Conservation (phyloP, 768 basidiomycete species). For the Lyophyllum shimeji region DNA sequence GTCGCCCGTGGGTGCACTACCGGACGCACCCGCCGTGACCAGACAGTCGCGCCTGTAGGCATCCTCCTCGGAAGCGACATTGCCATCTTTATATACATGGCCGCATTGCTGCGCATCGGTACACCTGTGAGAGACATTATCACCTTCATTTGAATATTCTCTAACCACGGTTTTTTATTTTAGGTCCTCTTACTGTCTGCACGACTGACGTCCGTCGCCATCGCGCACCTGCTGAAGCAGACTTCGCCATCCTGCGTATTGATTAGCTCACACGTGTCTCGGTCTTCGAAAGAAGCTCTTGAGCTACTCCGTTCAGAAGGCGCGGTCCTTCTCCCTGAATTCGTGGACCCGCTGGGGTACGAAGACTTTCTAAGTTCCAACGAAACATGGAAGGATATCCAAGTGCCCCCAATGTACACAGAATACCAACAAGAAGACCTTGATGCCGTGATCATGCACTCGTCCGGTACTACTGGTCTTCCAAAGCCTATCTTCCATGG, state of each 20-base stretch:
- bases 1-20: conserved; percentile 25
- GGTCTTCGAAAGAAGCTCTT: conserved; percentile 29
- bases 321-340: conserved; percentile 15
- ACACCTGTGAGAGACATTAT: conserved; percentile 28
- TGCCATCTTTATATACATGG: conserved; percentile 35
- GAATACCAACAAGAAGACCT: conserved; percentile 26
- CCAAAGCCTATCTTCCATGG: conserved; percentile 44
- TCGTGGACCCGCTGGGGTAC: conserved; percentile 26
- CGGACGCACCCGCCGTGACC: conserved; percentile 21
- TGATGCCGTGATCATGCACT: conserved; percentile 45
- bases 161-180: neutral
- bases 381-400: conserved; percentile 10
- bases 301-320: conserved; percentile 15
- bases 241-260: conserved; percentile 30
- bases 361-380: conserved; percentile 26
- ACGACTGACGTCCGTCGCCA: conserved; percentile 32
- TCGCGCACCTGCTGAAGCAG: conserved; percentile 33
- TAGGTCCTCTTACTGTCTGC: conserved; percentile 37
- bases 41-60: conserved; percentile 30
- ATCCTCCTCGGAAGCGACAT: conserved; percentile 38
- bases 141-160: neutral
- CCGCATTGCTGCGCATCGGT: conserved; percentile 34
- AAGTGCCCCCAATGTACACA: conserved; percentile 26
- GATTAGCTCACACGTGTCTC: conserved; percentile 28
- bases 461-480: conserved; percentile 51